phyloP scores from a whole-genome alignment of 73 alveolate genomes.

The Tetrahymena borealis region DNA sequence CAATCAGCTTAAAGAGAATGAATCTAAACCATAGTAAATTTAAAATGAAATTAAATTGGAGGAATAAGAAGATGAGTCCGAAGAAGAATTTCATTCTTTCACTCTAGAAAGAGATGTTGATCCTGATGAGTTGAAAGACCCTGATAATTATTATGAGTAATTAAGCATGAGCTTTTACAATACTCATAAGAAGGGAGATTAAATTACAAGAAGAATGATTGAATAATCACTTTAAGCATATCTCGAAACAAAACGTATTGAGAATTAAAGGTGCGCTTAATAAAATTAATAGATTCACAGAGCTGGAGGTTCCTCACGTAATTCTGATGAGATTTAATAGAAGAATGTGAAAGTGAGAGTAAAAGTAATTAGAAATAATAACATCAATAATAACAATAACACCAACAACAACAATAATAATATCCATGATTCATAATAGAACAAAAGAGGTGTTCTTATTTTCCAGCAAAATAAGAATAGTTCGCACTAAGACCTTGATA shows the following conservation, averaged over 20 bases:
- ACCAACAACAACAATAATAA: too few relatives aligned
- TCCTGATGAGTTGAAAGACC: neutral
- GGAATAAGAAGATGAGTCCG: neutral
- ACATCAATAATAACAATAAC: too few relatives aligned
- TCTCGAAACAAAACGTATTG: neutral
- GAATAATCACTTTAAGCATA: neutral
- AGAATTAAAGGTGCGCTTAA: neutral
- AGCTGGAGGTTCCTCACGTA: neutral
- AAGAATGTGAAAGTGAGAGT: neutral
- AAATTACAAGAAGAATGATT: neutral
- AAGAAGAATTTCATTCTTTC: neutral
- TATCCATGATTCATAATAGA: neutral
- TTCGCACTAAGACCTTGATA: neutral
- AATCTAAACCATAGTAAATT: neutral
- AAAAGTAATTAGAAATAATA: neutral
- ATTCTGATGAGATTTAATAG: neutral
- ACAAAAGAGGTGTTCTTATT: neutral
- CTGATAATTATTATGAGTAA: neutral
- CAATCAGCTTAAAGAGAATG: neutral
- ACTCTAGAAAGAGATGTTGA: neutral
- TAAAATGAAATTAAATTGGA: neutral
- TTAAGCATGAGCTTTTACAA: neutral
- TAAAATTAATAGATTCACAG: neutral
- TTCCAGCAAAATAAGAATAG: neutral
- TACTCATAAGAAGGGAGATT: neutral